phyloP scores from a whole-genome alignment of 148 eudicot genomes.

The Rhododendron molle region DNA sequence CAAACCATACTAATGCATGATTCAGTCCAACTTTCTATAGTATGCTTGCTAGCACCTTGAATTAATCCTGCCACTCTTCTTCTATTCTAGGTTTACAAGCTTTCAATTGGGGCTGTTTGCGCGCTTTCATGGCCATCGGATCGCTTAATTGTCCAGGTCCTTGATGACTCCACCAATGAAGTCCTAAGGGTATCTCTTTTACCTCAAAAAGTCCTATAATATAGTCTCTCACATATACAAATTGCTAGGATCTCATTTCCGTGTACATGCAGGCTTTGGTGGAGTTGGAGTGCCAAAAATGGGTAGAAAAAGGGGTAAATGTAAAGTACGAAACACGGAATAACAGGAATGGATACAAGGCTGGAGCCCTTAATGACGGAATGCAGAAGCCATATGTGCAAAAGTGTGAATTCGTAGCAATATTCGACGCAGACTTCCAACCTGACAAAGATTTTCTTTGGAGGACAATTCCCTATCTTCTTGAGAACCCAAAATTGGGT shows the following conservation, averaged over 20 bases:
- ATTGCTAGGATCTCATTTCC: background rate
- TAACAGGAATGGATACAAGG: slow-evolving; percentile 48
- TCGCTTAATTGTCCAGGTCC: slow-evolving; percentile 42
- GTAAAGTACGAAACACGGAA: slow-evolving; percentile 38
- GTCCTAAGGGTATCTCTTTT: slow-evolving; percentile 31
- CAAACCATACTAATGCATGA: background rate
- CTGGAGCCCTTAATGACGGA: slow-evolving; percentile 44
- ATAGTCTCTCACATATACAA: background rate
- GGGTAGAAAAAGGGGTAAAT: slow-evolving; percentile 34
- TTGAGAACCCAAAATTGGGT: slow-evolving; percentile 45
- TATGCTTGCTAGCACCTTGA: background rate
- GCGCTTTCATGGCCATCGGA: slow-evolving; percentile 46
- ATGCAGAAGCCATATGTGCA: slow-evolving; percentile 34
- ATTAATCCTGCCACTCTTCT: background rate
- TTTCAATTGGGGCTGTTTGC: slow-evolving; percentile 46
- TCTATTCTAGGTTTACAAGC: slow-evolving; percentile 39
- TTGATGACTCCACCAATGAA: slow-evolving; percentile 49
- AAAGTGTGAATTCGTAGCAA: slow-evolving; percentile 42
- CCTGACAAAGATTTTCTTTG: slow-evolving; percentile 52
- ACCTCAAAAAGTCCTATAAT: background rate
- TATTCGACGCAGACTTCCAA: slow-evolving; percentile 57
- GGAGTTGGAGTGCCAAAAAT: slow-evolving; percentile 36
- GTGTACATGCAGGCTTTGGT: slow-evolving; percentile 32
- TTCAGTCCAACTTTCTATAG: background rate
- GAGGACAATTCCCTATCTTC: slow-evolving; percentile 50